phyloP scores from a whole-genome alignment of 768 basidiomycete genomes.

The Boletus huronensis region DNA sequence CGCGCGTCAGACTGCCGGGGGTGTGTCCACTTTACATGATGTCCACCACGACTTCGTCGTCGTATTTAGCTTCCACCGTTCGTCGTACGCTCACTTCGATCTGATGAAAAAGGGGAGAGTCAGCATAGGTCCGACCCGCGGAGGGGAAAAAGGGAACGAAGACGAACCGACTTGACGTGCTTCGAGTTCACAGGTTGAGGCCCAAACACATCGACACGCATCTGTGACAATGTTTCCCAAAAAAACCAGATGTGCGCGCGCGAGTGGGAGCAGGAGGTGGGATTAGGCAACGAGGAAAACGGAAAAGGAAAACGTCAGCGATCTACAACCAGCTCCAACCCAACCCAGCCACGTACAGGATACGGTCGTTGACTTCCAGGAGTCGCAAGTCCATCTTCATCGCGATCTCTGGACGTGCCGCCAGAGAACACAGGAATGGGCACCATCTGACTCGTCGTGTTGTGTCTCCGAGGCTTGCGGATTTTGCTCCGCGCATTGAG shows the following conservation, averaged over 20 bases:
- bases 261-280: neutral
- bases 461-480: neutral
- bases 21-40: neutral
- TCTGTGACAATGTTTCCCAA: neutral
- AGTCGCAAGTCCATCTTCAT: neutral
- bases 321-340: neutral
- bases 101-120: neutral
- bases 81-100: constrained; percentile 20
- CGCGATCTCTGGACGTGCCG: neutral
- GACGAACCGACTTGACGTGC: constrained; percentile 9
- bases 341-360: constrained; percentile 1
- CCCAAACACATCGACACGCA: neutral
- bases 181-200: neutral
- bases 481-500: constrained; percentile 21
- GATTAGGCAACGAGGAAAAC: neutral
- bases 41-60: neutral
- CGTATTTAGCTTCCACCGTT: constrained; percentile 17
- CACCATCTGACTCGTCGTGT: neutral
- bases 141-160: neutral
- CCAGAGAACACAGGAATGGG: constrained; percentile 3
- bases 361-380: neutral
- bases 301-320: neutral
- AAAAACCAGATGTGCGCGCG: too few species aligned
- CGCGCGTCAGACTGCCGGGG: neutral
- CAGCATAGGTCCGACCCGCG: neutral